A percentile compares a stretch with the other conserved stretches of the same genome.
phyloP scores from a whole-genome alignment of 192 early-diverging fungal species.

The Backusella macrospora region DNA sequence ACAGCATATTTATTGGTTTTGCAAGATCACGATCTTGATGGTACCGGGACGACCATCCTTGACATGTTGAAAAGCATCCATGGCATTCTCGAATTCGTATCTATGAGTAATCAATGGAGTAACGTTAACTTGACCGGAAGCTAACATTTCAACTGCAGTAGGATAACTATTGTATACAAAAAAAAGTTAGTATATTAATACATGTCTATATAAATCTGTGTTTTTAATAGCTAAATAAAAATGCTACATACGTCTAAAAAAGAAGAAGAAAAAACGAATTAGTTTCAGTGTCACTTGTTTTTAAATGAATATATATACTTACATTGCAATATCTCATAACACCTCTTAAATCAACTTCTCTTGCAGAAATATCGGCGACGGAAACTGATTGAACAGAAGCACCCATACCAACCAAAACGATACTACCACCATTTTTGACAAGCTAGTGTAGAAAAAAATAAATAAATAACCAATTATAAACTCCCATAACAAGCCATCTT shows the following conservation, averaged over 20 bases:
- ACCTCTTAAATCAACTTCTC: slow-evolving; percentile 46
- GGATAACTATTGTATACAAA: slow-evolving; percentile 28
- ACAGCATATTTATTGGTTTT: neutral
- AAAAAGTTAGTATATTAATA: neutral
- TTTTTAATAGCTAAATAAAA: neutral
- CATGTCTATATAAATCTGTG: neutral
- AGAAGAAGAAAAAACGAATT: neutral
- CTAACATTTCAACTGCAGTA: slow-evolving; percentile 39
- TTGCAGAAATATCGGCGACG: slow-evolving; percentile 34
- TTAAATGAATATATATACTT: slow-evolving; percentile 9
- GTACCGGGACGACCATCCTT: slow-evolving; percentile 37
- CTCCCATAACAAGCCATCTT: neutral
- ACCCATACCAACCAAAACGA: slow-evolving; percentile 50
- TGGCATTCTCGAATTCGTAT: slow-evolving; percentile 40
- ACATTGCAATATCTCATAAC: slow-evolving; percentile 47
- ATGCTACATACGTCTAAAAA: slow-evolving; percentile 16
- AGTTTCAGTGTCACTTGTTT: neutral
- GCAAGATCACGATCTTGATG: slow-evolving; percentile 45
- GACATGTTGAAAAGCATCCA: slow-evolving; percentile 47
- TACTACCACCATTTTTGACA: slow-evolving; percentile 41
- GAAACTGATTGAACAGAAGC: slow-evolving; percentile 38
- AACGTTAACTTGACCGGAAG: slow-evolving; percentile 43
- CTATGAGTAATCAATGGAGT: slow-evolving; percentile 46
- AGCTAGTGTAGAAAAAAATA: slow-evolving; percentile 21
- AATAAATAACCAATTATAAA: neutral